A percentile compares a stretch with the other conserved stretches of the same genome.
Conservation (phyloP, 495 filamentous ascomycete species). For the Penicillium pancosmium region DNA sequence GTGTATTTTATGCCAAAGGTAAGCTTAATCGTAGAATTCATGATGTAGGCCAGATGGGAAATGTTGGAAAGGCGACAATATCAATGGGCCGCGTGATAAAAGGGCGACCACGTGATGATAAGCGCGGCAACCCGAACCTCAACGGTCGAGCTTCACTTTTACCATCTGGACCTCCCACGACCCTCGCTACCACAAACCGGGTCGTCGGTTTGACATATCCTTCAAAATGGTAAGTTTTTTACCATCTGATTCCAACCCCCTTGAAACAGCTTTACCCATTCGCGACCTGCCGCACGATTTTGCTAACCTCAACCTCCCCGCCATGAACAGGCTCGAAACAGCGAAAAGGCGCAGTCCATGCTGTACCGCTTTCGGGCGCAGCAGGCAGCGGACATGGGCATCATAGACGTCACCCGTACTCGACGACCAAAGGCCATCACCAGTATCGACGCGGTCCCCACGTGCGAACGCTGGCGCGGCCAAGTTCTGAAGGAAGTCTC, state of each 20-base stretch:
- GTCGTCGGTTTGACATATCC: slow-evolving; percentile 23
- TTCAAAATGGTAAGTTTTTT: slow-evolving; percentile 39
- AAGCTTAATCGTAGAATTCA: neutral
- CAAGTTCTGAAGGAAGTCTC: slow-evolving; percentile 97
- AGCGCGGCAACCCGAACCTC: slow-evolving; percentile 30
- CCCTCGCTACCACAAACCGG: slow-evolving; percentile 15
- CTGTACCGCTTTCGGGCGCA: slow-evolving; percentile 99
- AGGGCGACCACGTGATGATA: slow-evolving; percentile 28
- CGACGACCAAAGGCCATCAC: slow-evolving; percentile 90
- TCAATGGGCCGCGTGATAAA: neutral
- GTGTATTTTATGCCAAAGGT: no score
- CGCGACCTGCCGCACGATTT: slow-evolving; percentile 11
- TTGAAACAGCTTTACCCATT: neutral
- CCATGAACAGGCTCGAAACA: slow-evolving; percentile 70
- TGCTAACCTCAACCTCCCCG: slow-evolving; percentile 23
- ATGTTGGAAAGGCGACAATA: no score
- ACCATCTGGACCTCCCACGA: slow-evolving; percentile 27
- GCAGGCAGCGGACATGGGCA: slow-evolving; percentile 94
- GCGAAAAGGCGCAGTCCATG: slow-evolving; percentile 99
- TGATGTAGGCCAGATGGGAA: no score
- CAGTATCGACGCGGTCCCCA: slow-evolving; percentile 76
- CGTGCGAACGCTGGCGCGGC: slow-evolving; percentile 97
- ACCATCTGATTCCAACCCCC: neutral
- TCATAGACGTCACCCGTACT: slow-evolving; percentile 89
- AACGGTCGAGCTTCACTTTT: slow-evolving; percentile 32